Conservation (phyloP, 257 asterid genomes). For the Nicotiana obtusifolia region DNA sequence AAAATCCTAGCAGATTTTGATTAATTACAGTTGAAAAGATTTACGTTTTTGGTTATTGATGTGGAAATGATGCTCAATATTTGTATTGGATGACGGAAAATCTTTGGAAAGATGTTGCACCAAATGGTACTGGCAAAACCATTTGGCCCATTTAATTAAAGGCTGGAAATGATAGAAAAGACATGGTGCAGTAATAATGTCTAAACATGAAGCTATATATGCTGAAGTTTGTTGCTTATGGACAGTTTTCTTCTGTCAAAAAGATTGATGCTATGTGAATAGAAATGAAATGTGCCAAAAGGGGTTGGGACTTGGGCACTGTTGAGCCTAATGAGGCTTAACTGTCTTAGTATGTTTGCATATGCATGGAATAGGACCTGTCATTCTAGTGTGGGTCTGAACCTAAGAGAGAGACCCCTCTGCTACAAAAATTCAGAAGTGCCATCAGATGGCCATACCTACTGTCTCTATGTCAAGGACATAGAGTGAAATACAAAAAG, state of each 20-base stretch:
- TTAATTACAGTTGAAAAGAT: not conserved
- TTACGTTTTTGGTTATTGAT: slow-evolving; percentile 3
- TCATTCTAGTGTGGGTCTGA: slow-evolving; percentile 22
- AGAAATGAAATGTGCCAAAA: slow-evolving; percentile 10
- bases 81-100: not conserved
- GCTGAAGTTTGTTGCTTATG: not conserved
- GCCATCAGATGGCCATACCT: slow-evolving; percentile 7
- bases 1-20: slow-evolving; percentile 9
- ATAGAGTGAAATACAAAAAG: slow-evolving; percentile 12
- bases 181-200: slow-evolving; percentile 5
- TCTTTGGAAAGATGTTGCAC: too few species aligned
- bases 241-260: slow-evolving; percentile 3
- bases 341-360: slow-evolving; percentile 15
- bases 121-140: too few species aligned
- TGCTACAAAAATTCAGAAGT: not conserved
- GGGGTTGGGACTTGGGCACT: slow-evolving; percentile 13
- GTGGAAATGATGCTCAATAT: not conserved
- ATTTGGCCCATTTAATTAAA: not conserved
- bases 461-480: slow-evolving; percentile 25
- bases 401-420: slow-evolving; percentile 15
- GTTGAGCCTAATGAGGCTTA: slow-evolving; percentile 5
- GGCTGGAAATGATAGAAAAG: not conserved
- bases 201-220: not conserved
- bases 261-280: not conserved
- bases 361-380: slow-evolving; percentile 27